Evolutionary conservation across 768 basidiomycete species (phyloP).

Genomic region (Phanerochaete sordida): DNA sequence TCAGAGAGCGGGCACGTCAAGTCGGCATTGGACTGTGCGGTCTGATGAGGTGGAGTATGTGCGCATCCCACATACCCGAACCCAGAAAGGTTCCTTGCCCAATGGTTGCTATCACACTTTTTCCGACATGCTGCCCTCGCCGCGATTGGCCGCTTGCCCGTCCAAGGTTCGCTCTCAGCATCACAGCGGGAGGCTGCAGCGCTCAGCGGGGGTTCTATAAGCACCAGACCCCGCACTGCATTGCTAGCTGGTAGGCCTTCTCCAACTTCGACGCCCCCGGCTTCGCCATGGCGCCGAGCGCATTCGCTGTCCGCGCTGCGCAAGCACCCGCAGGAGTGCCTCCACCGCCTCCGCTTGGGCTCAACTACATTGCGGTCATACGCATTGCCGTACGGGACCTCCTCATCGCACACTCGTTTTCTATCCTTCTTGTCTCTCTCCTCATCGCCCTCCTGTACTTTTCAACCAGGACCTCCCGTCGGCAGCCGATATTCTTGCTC

Average conservation of each 20-base stretch:
- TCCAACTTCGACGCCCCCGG: not conserved
- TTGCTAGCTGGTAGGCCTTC: not conserved
- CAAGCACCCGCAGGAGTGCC: not conserved
- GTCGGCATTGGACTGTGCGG: too few relatives aligned
- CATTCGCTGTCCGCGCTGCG: not conserved
- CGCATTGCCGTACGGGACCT: slow-evolving; percentile 8
- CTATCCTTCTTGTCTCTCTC: slow-evolving; percentile 4
- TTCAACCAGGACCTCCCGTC: not conserved
- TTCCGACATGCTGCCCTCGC: too few relatives aligned
- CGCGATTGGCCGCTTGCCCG: too few relatives aligned
- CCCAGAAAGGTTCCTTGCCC: too few relatives aligned
- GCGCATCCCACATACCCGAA: too few relatives aligned
- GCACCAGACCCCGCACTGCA: not conserved
- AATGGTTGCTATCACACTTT: too few relatives aligned
- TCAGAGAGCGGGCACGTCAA: too few relatives aligned
- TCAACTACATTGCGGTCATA: slow-evolving; percentile 10
- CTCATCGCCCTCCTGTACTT: slow-evolving; percentile 6
- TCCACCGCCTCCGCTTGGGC: not conserved
- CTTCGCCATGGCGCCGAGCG: not conserved
- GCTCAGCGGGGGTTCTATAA: not conserved
- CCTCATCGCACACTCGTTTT: slow-evolving; percentile 9
- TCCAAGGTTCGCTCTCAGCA: not conserved
- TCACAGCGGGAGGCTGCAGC: not conserved
- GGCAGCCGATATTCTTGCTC: not conserved
- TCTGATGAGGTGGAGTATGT: too few relatives aligned